Conservation (phyloP, 371 early-diverging fungal genomes). For the Nosema muscidifuracis region DNA sequence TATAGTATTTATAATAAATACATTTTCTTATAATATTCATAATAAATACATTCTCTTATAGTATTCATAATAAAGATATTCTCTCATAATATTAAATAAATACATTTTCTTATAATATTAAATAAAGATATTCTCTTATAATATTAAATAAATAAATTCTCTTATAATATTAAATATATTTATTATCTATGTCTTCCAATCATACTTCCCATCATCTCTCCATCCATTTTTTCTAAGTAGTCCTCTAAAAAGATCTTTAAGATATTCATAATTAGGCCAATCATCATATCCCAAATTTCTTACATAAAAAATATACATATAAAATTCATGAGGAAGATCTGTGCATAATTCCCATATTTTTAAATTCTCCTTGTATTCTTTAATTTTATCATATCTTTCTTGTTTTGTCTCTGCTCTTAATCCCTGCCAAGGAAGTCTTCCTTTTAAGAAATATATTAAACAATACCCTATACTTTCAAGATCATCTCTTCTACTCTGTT, state of each 20-base stretch:
- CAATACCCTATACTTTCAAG: constrained; percentile 95
- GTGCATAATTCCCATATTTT: constrained; percentile 83
- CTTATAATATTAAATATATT: too few relatives aligned
- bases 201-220: too few relatives aligned
- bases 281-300: constrained; percentile 91
- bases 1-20: too few relatives aligned
- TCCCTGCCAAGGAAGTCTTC: constrained; percentile 98
- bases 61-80: too few relatives aligned
- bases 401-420: constrained; percentile 89
- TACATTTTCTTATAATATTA: too few relatives aligned
- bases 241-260: constrained; percentile 85
- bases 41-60: too few relatives aligned
- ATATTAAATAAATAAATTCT: too few relatives aligned
- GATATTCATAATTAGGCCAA: constrained; percentile 91
- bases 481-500: constrained; percentile 98
- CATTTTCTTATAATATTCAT: too few relatives aligned
- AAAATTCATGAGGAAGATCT: constrained; percentile 84
- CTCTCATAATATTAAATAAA: too few relatives aligned
- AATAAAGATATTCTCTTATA: too few relatives aligned
- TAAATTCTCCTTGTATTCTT: constrained; percentile 96
- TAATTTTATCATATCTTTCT: constrained; percentile 96
- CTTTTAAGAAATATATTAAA: constrained; percentile 94
- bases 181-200: too few relatives aligned
- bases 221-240: constrained; percentile 77
- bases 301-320: constrained; percentile 87